Base-by-base conservation (phyloP, 228 moss, liverwort and hornwort genomes). In the Sphagnum fallax region DNA sequence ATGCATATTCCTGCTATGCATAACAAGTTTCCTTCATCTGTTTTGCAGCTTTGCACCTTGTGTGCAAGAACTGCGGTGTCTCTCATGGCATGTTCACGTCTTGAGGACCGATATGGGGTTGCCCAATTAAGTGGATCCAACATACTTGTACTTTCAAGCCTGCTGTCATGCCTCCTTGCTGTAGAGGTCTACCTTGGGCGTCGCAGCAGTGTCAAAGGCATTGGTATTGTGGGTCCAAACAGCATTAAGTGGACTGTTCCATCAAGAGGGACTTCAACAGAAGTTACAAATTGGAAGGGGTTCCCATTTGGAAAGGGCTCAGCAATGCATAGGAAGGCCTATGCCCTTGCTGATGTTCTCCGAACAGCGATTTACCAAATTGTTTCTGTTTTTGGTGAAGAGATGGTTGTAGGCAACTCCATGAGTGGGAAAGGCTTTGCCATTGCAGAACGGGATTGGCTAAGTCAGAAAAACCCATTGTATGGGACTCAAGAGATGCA, bases 201-300 rank as follows among this genome's bases (percentile, higher is more conserved):
- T 52, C 75, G 89, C 59, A 86, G 88, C 76, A 79, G 72, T 73
- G 75, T 72, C 5, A 72, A 76, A 61, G 88, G 78, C 59, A 80
- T 73, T 32, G 81, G 77, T 2, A 88, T 88, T 61, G 83, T 87
- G 11, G 79, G 70, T 57, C 87, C 87, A 52, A 90, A 83, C 72
- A 90, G 87, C 70, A 86, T 88, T 11, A 87, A 90, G 74, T 94
- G 91, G 89, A 91, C 89, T 10, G 81, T 90, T 49, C 86, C 90
- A 4, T 82, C 82, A 49, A 85, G 86, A 73, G 86, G 84, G 16
- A 48, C 72, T 14, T 78, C 83, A 49, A 78, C 74, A 8, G 91
- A 86, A 12, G 77, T 73, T 47, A 79, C 72, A 5, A 83, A 78
- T 62, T 80, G 75, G 70, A 86, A 83, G 49, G 78, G 87, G 69